Base-by-base conservation (phyloP, 345 rosid genomes). In the Populus nigra region DNA sequence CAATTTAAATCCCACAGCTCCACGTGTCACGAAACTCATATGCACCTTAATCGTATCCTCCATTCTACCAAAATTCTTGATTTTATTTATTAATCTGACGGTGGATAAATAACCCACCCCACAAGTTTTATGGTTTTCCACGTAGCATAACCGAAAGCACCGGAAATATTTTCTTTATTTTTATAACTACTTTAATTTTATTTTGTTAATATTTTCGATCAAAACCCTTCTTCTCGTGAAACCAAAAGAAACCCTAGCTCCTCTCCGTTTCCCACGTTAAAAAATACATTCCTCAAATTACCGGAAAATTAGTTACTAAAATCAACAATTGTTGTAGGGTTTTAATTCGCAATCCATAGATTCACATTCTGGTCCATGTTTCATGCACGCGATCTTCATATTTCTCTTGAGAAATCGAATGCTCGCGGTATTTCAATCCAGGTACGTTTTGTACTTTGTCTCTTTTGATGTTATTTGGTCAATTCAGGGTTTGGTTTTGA, bases 221-320 rank as follows among this genome's bases (percentile, higher is more conserved):
- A 80, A 88, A 89, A 83, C 88, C 89, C 91, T 78, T 88, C 71
- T 77, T 84, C 69, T 17, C 77, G 84, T 83, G 87, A 79, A 84
- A 84, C 87, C 87, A 82, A 81, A 89, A 73, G 91, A 89, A 89
- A 86, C 94, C 93, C 92, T 87, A 86, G 90, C 84, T 74, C 85
- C 70, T 69, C 57, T 74, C 87, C 87, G 77, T 86, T 83, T 77
- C 72, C 59, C 68, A 50, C 84, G 84, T 70, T 78, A 27, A 57
- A 50, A 25, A 43, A 47, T 23, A 36, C 71, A 45, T 33, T 69
- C 38, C 80, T 79, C 81, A 71, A 88, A 82, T 85, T 81, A 74
- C 73, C 74, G 63, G 67, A 72, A 84, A 80, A 86, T 76, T 79
- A 77, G 76, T 76, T 57, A 39, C 38, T 65, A 80, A 75, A 88